These are phyloP conservation scores for Fusarium agapanthi DNA, from an alignment of 2,329 filamentous ascomycete species.

Conservation along the genomic window DNA sequence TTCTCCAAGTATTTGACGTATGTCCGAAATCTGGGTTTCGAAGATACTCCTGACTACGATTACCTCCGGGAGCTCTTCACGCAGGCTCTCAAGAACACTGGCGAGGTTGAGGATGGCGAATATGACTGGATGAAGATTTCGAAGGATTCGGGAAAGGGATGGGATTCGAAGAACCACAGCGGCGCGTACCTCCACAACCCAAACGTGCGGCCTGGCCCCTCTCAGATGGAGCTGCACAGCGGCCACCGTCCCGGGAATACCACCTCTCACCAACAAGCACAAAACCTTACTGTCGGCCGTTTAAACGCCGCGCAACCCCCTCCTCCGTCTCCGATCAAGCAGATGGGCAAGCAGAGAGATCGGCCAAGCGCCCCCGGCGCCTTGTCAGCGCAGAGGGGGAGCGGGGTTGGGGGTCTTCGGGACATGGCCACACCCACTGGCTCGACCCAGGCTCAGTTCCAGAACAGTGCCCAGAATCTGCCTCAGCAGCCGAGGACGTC, in stretches of 20 bases:
- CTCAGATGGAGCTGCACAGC: constrained; percentile 84
- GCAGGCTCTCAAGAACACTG: constrained; percentile 91
- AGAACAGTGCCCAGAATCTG: constrained; percentile 92
- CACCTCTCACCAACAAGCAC: constrained; percentile 69
- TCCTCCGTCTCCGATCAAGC: constrained; percentile 85
- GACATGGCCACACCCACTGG: constrained; percentile 86
- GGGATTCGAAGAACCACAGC: constrained; percentile 79
- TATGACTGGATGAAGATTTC: constrained; percentile 99
- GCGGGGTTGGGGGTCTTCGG: constrained; percentile 75
- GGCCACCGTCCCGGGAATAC: constrained; percentile 73
- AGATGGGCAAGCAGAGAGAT: constrained; percentile 77
- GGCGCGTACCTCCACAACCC: constrained; percentile 73
- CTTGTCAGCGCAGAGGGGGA: constrained; percentile 78
- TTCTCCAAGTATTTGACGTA: constrained; percentile 98
- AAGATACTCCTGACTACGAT: constrained; percentile 98
- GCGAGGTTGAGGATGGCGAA: constrained; percentile 95
- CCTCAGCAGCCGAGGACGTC: constrained; percentile 71
- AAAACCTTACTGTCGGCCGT: constrained; percentile 80
- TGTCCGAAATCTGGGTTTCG: constrained; percentile 96
- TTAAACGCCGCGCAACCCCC: constrained; percentile 94
- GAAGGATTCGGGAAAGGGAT: constrained; percentile 83
- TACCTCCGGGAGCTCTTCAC: constrained; percentile 97
- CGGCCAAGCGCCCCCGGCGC: constrained; percentile 82
- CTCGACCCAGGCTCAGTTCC: constrained; percentile 95
- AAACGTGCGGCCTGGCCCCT: constrained; percentile 81